Base-by-base conservation (phyloP, 2,329 filamentous ascomycete species). In the Tolypocladium pustulatum region DNA sequence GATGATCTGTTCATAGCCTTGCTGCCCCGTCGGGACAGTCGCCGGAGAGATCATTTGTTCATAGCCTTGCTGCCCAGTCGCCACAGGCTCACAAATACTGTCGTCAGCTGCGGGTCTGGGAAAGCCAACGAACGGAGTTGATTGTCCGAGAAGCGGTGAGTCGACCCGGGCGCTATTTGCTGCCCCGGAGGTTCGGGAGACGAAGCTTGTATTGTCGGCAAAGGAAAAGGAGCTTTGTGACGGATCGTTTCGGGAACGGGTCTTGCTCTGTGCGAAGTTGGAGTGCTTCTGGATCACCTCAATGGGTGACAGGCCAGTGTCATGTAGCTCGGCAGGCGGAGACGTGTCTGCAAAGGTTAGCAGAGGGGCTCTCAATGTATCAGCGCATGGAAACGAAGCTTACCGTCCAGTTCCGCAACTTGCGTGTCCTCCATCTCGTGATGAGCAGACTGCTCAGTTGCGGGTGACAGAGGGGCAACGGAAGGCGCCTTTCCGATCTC, bases 321-420 rank as follows among this genome's bases (percentile, higher is more conserved):
- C 75, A 22, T 76, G 72, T 3, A 83, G 73, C 61, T 83, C 81
- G 20, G 66, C 68, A 0, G 64, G 72, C 0, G 71, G 68, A 0
- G 78, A 78, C 0, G 75, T 79, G 61, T 80, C 78, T 75, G 57
- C 20, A n/a, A 22, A 15, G 9, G 27, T 61, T 51, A 51, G 25
- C 41, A 56, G 54, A 60, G 57, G 63, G 20, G 4, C 37, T 57
- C 15, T 49, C 25, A 27, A 40, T 37, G 2, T 20, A 32, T 9
- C 20, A 25, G 37, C 46, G 13, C 17, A 22, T n/a, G 2, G 5
- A 2, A 20, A 3, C 6, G 2, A 7, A 12, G 67, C 75, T 63
- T 70, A 80, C 80, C 78, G 59, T 68, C 69, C 46, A 83, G 67
- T 62, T 83, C 81, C 8, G 71, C 72, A n/a, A 81, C 64, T 13